Base-by-base conservation (phyloP, 2,329 filamentous ascomycete genomes). In the Claviceps sp. region DNA sequence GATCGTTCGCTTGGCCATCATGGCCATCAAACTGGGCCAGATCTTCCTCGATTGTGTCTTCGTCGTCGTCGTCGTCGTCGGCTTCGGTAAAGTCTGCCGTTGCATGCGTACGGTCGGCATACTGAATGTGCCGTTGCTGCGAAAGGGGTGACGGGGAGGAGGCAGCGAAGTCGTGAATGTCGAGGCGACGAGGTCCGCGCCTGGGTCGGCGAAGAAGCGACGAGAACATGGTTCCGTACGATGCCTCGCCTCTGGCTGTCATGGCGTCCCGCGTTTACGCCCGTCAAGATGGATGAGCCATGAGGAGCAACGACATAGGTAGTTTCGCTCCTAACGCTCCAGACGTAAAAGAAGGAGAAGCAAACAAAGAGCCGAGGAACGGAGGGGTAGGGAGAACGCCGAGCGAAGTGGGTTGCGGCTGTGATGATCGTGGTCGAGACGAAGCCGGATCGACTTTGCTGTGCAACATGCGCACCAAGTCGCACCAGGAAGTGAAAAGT, bases 71-170 rank as follows among this genome's bases (percentile, higher is more conserved):
- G 30, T 68, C 75, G 50, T 81, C 77, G 54, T 82, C 79, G 40
- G 73, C 77, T 61, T 83, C 80, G 47, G 79, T 83, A 57, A 82
- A 84, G 63, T 84, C 81, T 54, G 80, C 81, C 2, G 77, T 79
- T 52, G 80, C 79, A 64, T 79, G 76, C 55, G 73, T 61, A 52
- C 64, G 60, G 37, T 58, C 55, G 20, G 55, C 55, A 45, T 63
- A 60, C 38, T 60, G 60, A 48, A 59, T 60, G 30, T 60, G 63
- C 50, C 58, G 56, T 34, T 57, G 56, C 11, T 57, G 56, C 9
- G 56, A 61, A n/a, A 56, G 60, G n/a, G 65, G 60, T 8, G 65
- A 64, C 20, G 64, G 61, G 30, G 66, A 67, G 34, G 66, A 67
- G 49, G 56, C 56, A 55, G 61, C 61, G 51, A 59, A 59, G 52